Evolutionary conservation across 371 early-diverging fungal genomes (phyloP), one percentile per base, ranked within the genome.

Genomic region (Zychaea mexicana): DNA sequence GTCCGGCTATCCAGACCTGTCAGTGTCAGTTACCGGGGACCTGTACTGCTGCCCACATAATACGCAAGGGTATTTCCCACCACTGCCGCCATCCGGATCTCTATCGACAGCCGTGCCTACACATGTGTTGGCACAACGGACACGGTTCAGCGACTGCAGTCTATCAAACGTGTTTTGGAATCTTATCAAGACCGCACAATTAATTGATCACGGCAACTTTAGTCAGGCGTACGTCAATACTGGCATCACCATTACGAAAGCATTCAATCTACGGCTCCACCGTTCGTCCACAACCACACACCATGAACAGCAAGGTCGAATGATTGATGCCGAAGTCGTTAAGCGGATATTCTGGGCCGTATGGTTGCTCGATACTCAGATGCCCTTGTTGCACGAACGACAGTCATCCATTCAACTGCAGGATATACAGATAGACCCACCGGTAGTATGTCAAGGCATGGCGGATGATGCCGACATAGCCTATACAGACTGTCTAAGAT

Each of bases 141-240:
- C 70, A 4, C 52, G 62, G 5, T 65, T 69, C 24, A 49, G 54
- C 27, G 62, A 65, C 17, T 65, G 62, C 38, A 62, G 26, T 21
- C 24, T 65, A 8, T 39, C 66, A 17, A 69, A 65, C 32, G 33
- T 69, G 22, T 69, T 56, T 27, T 62, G 62, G 59, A 69, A 65
- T 19, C 38, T 69, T 21, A 30, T 69, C 21, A 69, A 65, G 32
- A 65, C 70, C 2, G 60, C 60, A 13, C 61, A 52, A n/a, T 30
- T 69, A 5, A n/a, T 65, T 8, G 70, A 69, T 15, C 45, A 61
- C 8, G 47, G 52, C 2, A 52, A 62, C 7, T 69, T 59, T 33
- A 69, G 56, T 33, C 70, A 69, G 42, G 70, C 70, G 0, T 69
- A 65, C 46, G 66, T 69, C 31, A 65, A 65, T 39, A 56, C 62